Conservation (phyloP, 495 filamentous ascomycete genomes). For the Ramalina peruviana region DNA sequence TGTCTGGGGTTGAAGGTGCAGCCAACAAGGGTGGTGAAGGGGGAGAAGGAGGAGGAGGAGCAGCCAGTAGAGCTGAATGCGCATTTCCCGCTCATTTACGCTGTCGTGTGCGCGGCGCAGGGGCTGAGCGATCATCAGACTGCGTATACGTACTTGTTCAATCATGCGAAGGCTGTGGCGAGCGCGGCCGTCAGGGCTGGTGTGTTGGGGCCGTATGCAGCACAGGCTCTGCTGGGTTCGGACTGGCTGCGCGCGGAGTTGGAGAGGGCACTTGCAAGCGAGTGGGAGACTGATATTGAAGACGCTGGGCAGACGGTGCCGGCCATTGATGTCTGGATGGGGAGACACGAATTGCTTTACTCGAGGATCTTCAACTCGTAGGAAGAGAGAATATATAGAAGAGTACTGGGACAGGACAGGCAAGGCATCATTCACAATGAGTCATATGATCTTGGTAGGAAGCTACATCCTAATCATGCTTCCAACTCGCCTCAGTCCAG, state of each 20-base stretch:
- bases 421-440: not conserved
- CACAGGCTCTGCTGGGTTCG: slow-evolving; percentile 68
- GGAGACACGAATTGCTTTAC: slow-evolving; percentile 88
- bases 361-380: slow-evolving; percentile 88
- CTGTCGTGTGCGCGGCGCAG: slow-evolving; percentile 50
- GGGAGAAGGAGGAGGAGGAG: slow-evolving; percentile 10
- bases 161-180: slow-evolving; percentile 76
- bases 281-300: slow-evolving; percentile 45
- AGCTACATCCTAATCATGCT: not conserved
- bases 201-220: slow-evolving; percentile 86
- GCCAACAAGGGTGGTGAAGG: slow-evolving; percentile 10
- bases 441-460: not conserved
- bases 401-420: not conserved
- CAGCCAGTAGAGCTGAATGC: slow-evolving; percentile 33
- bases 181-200: slow-evolving; percentile 81
- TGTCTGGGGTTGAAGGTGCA: slow-evolving; percentile 21
- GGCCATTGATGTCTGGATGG: slow-evolving; percentile 84
- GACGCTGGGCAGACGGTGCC: slow-evolving; percentile 80
- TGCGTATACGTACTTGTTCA: slow-evolving; percentile 74
- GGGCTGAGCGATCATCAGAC: slow-evolving; percentile 48
- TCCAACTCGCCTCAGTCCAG: not conserved
- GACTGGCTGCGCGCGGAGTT: slow-evolving; percentile 47
- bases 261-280: slow-evolving; percentile 41
- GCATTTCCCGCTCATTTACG: slow-evolving; percentile 74
- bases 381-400: slow-evolving; percentile 1